phyloP scores from a whole-genome alignment of 140 eudicot species.

The Anethum foeniculum region DNA sequence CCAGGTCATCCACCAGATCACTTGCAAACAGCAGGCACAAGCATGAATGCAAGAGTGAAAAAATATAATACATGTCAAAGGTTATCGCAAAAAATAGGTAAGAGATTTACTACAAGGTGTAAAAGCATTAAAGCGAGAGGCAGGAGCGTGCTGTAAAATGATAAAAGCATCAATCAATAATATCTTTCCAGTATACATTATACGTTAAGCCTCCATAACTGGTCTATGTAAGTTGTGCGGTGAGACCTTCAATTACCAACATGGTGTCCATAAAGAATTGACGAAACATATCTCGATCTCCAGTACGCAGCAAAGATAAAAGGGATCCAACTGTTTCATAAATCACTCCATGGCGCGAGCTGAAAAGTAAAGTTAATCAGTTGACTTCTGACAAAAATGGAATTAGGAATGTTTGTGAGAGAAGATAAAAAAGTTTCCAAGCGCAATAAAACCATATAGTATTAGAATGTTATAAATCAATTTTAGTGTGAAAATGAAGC shows the following conservation, averaged over 20 bases:
- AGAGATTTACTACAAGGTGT: not conserved
- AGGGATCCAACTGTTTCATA: constrained; percentile 74
- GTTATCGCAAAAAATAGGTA: not conserved
- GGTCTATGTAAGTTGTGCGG: not conserved
- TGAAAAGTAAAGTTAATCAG: constrained; percentile 22
- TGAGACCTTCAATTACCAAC: constrained; percentile 60
- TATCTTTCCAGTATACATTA: not conserved
- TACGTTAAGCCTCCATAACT: not conserved
- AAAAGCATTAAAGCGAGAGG: not conserved
- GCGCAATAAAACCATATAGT: not conserved
- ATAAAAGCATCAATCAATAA: not conserved
- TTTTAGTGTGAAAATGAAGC: not conserved
- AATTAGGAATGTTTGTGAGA: not conserved
- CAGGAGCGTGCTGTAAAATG: not conserved
- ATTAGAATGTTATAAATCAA: not conserved
- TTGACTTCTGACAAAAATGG: constrained; percentile 13
- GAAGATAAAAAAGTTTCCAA: constrained; percentile 3
- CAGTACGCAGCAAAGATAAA: constrained; percentile 72
- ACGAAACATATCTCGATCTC: constrained; percentile 85
- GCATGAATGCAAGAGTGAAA: not conserved
- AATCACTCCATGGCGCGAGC: constrained; percentile 68
- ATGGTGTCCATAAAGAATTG: constrained; percentile 69
- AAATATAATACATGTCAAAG: not conserved
- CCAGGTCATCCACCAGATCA: not conserved
- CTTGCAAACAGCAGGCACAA: not conserved